Percentiles rank a stretch among this genome's conserved stretches.
Evolutionary conservation across 345 rosid genomes (phyloP).

Genomic region (Psidium guajava): DNA sequence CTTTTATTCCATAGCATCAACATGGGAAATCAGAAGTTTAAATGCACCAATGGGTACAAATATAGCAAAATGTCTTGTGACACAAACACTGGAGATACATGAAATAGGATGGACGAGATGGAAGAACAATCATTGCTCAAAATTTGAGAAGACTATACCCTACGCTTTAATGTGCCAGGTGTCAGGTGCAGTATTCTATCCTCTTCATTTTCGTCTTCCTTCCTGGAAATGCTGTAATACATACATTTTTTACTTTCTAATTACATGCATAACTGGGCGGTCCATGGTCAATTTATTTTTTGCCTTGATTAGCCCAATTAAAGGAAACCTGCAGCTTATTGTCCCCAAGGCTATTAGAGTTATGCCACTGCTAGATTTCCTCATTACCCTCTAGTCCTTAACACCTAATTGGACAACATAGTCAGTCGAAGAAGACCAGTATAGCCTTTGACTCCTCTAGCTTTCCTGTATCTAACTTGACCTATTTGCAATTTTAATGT

Average conservation of each 20-base stretch:
- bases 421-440: background rate
- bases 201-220: background rate
- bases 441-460: background rate
- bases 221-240: background rate
- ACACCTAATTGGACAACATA: background rate
- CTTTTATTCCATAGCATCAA: conserved; percentile 50
- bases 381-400: background rate
- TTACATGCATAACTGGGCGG: background rate
- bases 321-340: background rate
- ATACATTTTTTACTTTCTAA: background rate
- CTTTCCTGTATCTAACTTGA: background rate
- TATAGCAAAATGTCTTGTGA: conserved; percentile 57
- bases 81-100: conserved; percentile 76
- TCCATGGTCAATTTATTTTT: background rate
- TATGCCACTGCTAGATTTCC: background rate
- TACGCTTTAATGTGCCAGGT: conserved; percentile 79
- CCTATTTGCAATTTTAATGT: background rate
- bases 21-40: conserved; percentile 83
- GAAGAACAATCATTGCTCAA: conserved; percentile 62
- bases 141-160: conserved; percentile 78
- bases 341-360: background rate
- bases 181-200: conserved; percentile 29
- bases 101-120: conserved; percentile 64
- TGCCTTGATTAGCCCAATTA: background rate
- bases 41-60: conserved; percentile 48